A percentile compares a stretch with the other conserved stretches of the same genome.
Conservation (phyloP, 331 rosid genomes). For the Pyracantha coccinea region DNA sequence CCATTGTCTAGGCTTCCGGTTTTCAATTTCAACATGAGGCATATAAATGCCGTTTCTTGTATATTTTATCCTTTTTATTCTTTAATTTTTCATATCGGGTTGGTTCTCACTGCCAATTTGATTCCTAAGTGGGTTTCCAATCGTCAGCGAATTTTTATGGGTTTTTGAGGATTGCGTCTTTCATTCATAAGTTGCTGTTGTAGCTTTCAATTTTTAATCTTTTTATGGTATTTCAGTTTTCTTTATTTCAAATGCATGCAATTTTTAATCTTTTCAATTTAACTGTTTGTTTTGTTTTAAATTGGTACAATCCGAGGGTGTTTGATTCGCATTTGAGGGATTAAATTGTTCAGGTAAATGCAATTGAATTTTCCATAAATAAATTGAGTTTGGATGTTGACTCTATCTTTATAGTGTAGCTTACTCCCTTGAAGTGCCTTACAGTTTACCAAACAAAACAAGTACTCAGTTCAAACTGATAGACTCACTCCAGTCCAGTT, state of each 20-base stretch:
- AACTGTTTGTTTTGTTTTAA: background rate
- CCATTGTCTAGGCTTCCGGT: slow-evolving; percentile 33
- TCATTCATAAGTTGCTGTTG: background rate
- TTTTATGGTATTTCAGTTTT: background rate
- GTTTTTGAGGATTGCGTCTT: background rate
- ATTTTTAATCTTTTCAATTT: background rate
- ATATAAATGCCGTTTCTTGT: background rate
- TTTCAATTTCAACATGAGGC: slow-evolving; percentile 13
- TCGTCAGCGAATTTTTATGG: background rate
- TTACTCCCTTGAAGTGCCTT: background rate
- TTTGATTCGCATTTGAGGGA: background rate
- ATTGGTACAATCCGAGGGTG: background rate
- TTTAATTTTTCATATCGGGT: background rate
- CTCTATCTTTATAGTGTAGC: background rate
- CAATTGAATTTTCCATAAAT: background rate
- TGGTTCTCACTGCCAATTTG: background rate
- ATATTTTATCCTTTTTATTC: background rate
- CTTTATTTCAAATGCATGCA: background rate
- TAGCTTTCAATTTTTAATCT: background rate
- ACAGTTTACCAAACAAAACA: background rate
- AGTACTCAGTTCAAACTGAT: background rate
- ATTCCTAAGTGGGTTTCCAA: background rate
- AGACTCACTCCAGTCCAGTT: background rate
- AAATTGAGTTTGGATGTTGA: background rate
- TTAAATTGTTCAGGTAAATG: background rate